Evolutionary conservation across 371 early-diverging fungal genomes (phyloP), one percentile per base, ranked within the genome.

Genomic region (Conidiobolus incongruus): DNA sequence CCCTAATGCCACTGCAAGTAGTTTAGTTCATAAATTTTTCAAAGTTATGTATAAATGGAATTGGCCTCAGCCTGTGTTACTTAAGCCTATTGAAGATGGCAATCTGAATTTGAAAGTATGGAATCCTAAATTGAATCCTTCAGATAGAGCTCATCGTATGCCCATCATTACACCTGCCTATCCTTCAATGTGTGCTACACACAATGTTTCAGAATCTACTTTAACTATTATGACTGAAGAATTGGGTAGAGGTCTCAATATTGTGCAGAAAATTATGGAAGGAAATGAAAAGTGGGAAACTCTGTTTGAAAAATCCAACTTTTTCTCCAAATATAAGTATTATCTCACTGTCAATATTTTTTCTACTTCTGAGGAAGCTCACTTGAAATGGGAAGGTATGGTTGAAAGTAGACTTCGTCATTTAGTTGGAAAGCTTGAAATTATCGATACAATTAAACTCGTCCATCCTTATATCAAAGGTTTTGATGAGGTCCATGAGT

Each of bases 111-210:
- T 95, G 8, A 72, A 89, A 39, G 88, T 94, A 2, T 99, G 99
- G 99, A 96, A 99, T 58, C 98, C 99, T 8, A 30, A 70, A 62
- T 47, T 84, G 0, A 81, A 95, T 62, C 75, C 80, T 0, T 60
- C 74, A 6, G 99, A 99, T 53, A 66, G 65, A 46, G 70, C 65
- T 12, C 99, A 99, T 56, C 71, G 78, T 24, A 98, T 99, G 98
- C 99, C 99, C 0, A 83, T 99, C 36, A 98, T 99, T 48, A 99
- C 99, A 11, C 99, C 99, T 5, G 98, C 96, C 0, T 99, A 98
- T 56, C 99, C 99, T 15, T 87, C 94, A 17, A 98, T 99, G 91
- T 98, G 99, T 57, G 76, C 98, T 1, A 99, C 99, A 0, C 98
- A 98, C 63, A 99, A 99, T 53, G 93, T 99, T 7, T 84, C 88